A percentile compares a stretch with the other conserved stretches of the same genome.
Conservation (phyloP, 371 early-diverging fungal genomes). For the Fennellomyces sp. region DNA sequence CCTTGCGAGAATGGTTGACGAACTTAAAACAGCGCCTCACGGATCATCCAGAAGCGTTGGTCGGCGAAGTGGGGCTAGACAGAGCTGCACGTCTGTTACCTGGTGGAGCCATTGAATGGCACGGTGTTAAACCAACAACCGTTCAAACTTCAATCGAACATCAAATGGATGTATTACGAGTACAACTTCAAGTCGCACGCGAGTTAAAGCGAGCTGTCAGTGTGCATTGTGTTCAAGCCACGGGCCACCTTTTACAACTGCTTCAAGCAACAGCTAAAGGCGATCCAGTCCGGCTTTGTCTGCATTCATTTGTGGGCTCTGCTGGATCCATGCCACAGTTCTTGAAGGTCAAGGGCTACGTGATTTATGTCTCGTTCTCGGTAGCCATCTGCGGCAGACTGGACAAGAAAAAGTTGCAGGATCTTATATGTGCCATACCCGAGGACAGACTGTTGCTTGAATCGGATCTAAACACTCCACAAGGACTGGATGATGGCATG, state of each 20-base stretch:
- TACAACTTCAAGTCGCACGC: constrained; percentile 77
- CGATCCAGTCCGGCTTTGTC: constrained; percentile 56
- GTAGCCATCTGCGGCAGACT: constrained; percentile 61
- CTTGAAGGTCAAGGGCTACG: constrained; percentile 41
- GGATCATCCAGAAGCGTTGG: constrained; percentile 55
- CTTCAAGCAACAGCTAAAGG: constrained; percentile 27
- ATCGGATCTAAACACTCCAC: constrained; percentile 75
- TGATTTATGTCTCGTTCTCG: constrained; percentile 69
- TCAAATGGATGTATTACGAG: constrained; percentile 66
- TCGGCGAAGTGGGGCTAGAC: constrained; percentile 92
- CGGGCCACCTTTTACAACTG: constrained; percentile 67
- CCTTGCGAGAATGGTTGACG: constrained; percentile 32
- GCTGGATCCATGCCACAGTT: constrained; percentile 72
- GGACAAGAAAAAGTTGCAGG: constrained; percentile 46
- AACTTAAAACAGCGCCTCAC: constrained; percentile 25
- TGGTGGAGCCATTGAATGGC: constrained; percentile 50
- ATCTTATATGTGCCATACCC: constrained; percentile 66
- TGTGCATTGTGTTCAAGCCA: constrained; percentile 85
- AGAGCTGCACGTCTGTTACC: constrained; percentile 64
- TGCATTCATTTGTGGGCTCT: constrained; percentile 89
- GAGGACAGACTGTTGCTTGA: constrained; percentile 81
- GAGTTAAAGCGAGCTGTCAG: constrained; percentile 71
- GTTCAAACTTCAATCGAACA: constrained; percentile 61
- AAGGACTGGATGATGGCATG: constrained; percentile 59
- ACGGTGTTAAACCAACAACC: constrained; percentile 45